Evolutionary conservation across 108 stramenopile genomes (phyloP).

Genomic region (Nitzschia sp.): DNA sequence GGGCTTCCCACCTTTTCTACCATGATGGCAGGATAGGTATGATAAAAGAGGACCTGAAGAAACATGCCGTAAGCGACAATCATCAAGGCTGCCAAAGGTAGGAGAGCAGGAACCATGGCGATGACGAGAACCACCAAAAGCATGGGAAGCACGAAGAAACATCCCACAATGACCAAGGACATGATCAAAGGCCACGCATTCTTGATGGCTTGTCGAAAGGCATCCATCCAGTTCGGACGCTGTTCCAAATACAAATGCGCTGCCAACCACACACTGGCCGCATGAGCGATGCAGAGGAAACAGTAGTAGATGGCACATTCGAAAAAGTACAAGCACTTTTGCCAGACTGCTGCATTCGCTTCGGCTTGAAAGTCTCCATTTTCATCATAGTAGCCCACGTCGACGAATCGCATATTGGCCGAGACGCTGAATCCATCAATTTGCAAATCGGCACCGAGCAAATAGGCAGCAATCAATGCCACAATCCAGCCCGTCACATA

Average conservation of each 20-base stretch:
- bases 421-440: slow-evolving; percentile 14
- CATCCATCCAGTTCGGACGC: neutral
- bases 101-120: neutral
- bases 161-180: neutral
- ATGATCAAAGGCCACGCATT: neutral
- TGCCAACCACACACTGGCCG: slow-evolving; percentile 6
- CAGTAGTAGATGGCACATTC: slow-evolving; percentile 9
- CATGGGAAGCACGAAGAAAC: neutral
- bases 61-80: neutral
- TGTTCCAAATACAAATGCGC: slow-evolving; percentile 17
- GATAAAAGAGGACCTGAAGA: slow-evolving; percentile 1
- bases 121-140: neutral
- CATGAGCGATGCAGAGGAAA: slow-evolving; percentile 12
- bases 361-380: neutral
- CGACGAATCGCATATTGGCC: neutral
- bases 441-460: slow-evolving; percentile 2
- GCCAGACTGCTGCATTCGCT: neutral
- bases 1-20: slow-evolving; percentile 16
- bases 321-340: neutral
- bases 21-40: slow-evolving; percentile 19
- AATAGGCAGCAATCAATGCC: neutral
- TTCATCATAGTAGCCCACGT: neutral
- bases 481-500: slow-evolving; percentile 6
- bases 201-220: neutral
- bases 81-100: neutral